Evolutionary conservation across 2,329 filamentous ascomycete species (phyloP).

Genomic region (Xylaria digitata): DNA sequence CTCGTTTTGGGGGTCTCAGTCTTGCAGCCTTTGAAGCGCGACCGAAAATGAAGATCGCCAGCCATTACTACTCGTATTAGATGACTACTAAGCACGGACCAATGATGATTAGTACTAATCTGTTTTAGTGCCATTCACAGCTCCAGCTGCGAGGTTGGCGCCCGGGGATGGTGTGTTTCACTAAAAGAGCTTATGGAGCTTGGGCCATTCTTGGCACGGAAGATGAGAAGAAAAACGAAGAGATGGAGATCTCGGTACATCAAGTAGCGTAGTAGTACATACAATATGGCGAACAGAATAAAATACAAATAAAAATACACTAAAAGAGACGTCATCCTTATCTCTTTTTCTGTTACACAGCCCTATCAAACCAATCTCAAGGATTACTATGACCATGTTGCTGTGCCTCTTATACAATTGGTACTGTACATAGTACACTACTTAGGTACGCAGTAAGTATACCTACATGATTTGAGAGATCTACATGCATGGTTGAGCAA

Average conservation of each 20-base stretch:
- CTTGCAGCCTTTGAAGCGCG: not conserved
- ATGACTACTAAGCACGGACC: not conserved
- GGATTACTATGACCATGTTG: constrained; percentile 24
- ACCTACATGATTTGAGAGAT: not conserved
- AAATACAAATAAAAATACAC: not conserved
- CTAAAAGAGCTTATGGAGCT: constrained; percentile 21
- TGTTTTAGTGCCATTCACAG: not conserved
- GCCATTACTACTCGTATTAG: too few species aligned
- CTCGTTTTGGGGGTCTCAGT: constrained; percentile 5
- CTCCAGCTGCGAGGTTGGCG: constrained; percentile 7
- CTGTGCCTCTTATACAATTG: not conserved
- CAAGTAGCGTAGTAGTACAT: not conserved
- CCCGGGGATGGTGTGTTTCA: constrained; percentile 23
- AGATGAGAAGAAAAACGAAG: constrained; percentile 10
- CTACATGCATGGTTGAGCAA: constrained; percentile 3
- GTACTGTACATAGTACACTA: too few species aligned
- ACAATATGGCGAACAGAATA: not conserved
- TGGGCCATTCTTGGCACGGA: constrained; percentile 19
- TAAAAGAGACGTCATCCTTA: constrained; percentile 15
- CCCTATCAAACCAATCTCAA: constrained; percentile 10
- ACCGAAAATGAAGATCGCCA: constrained; percentile 8
- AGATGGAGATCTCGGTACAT: too few species aligned
- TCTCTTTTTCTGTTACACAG: constrained; percentile 9
- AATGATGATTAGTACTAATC: not conserved
- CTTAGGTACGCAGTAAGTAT: not conserved